phyloP scores from a whole-genome alignment of 805 yeast species.

The Geotrichum ghanense region DNA sequence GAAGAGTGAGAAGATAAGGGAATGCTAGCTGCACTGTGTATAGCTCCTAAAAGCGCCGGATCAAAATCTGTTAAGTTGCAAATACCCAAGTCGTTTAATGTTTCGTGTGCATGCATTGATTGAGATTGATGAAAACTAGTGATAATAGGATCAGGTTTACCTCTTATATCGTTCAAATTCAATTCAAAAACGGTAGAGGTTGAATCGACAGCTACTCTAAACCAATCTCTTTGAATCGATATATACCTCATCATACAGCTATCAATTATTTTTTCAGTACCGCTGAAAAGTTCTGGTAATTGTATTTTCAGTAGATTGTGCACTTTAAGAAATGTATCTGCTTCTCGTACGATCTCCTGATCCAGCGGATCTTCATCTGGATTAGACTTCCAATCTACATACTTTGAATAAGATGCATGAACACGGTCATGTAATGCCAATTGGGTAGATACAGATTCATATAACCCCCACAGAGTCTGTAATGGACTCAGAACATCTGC shows the following conservation, averaged over 20 bases:
- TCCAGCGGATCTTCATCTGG: neutral
- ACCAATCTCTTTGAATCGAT: conserved; percentile 14
- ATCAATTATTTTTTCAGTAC: conserved; percentile 11
- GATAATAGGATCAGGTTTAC: neutral
- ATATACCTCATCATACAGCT: conserved; percentile 9
- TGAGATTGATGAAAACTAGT: neutral
- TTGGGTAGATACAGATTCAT: conserved; percentile 11
- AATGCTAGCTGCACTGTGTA: neutral
- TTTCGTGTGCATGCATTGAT: neutral
- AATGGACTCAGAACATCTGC: conserved; percentile 11
- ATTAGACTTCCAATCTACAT: conserved; percentile 7
- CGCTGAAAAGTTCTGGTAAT: conserved; percentile 12
- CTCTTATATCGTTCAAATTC: neutral
- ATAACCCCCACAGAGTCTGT: conserved; percentile 13
- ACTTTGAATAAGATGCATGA: conserved; percentile 13
- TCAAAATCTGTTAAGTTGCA: neutral
- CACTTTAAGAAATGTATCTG: conserved; percentile 15
- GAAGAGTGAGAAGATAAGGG: neutral
- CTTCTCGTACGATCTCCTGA: conserved; percentile 8
- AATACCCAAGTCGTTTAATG: neutral
- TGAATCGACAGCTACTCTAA: conserved; percentile 13
- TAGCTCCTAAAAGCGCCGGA: neutral
- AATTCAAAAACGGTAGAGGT: neutral
- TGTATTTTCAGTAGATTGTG: conserved; percentile 16
- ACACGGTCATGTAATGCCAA: conserved; percentile 9